These are phyloP conservation scores for Plasmodium yoelii DNA, from an alignment of 169 alveolate genomes.

Conservation along the genomic window DNA sequence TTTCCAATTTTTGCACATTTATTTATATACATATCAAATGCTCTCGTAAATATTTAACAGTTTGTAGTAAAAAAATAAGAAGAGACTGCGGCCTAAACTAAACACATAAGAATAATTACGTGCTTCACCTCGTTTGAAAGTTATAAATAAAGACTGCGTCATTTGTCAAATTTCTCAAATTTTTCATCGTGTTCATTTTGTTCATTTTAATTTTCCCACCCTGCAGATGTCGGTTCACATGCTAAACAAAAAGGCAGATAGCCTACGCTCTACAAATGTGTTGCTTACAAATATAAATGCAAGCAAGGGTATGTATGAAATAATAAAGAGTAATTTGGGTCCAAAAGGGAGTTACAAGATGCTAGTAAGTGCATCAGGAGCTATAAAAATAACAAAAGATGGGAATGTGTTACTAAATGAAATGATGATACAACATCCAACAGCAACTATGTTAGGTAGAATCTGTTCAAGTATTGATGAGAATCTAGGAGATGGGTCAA, in stretches of 20 bases:
- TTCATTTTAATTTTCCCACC: too few relatives aligned
- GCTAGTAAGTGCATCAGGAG: conserved; percentile 98
- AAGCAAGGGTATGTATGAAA: conserved; percentile 97
- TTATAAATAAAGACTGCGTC: too few relatives aligned
- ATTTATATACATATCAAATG: too few relatives aligned
- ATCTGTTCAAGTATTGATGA: conserved; percentile 99
- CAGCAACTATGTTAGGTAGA: conserved; percentile 99
- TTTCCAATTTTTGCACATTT: too few relatives aligned
- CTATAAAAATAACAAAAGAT: conserved; percentile 97
- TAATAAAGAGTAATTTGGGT: conserved; percentile 97
- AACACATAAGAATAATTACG: too few relatives aligned
- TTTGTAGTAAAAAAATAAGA: too few relatives aligned
- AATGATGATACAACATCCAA: conserved; percentile 99
- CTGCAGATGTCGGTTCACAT: conserved; percentile 86
- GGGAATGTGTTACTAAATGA: conserved; percentile 97
- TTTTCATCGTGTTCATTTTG: too few relatives aligned
- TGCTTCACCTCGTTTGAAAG: too few relatives aligned
- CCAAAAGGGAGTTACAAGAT: conserved; percentile 99
- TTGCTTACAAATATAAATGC: conserved; percentile 97
- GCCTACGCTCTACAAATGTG: conserved; percentile 96
- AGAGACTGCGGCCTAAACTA: too few relatives aligned
- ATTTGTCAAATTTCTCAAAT: too few relatives aligned
- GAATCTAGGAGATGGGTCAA: conserved; percentile 99
- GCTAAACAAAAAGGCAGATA: conserved; percentile 96
- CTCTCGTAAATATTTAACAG: too few relatives aligned